These are phyloP conservation scores for Naganishia onofrii DNA, from an alignment of 768 basidiomycete species.

Conservation along the genomic window DNA sequence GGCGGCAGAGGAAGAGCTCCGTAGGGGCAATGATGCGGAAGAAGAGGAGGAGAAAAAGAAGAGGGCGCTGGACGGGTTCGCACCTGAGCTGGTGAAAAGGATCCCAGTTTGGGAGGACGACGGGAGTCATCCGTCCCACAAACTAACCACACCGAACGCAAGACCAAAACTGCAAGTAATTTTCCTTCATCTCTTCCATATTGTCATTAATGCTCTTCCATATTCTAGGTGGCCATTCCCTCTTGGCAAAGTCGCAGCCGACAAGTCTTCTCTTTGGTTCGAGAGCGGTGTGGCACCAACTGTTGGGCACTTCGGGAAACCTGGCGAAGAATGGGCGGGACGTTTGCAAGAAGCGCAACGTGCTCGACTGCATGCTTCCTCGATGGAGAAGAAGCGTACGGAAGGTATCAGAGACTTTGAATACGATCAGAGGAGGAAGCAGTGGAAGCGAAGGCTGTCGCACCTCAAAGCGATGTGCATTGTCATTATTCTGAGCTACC, in stretches of 20 bases:
- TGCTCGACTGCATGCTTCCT: background rate
- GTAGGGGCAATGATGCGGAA: background rate
- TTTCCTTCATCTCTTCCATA: background rate
- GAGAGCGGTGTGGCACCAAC: conserved; percentile 27
- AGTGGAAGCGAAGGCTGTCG: conserved; percentile 31
- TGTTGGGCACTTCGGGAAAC: conserved; percentile 27
- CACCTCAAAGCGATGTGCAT: conserved; percentile 34
- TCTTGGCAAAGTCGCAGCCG: conserved; percentile 27
- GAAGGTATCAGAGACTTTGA: conserved; percentile 31
- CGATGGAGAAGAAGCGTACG: conserved; percentile 16
- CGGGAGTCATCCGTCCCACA: conserved; percentile 25
- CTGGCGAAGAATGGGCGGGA: conserved; percentile 16
- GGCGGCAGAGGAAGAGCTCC: conserved; percentile 19
- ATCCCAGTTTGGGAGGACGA: conserved; percentile 33
- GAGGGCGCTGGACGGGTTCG: background rate
- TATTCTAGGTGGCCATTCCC: conserved; percentile 31
- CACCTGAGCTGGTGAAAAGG: conserved; percentile 17
- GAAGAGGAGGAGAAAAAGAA: conserved; percentile 9
- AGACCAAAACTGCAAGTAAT: conserved; percentile 28
- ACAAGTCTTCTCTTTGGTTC: conserved; percentile 27
- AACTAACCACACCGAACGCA: conserved; percentile 13
- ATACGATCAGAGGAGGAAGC: conserved; percentile 28
- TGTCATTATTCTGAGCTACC: conserved; percentile 30
- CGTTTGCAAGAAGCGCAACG: conserved; percentile 16
- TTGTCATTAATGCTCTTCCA: background rate